Conservation (phyloP, 495 filamentous ascomycete species). For the Talaromyces thailandensis region DNA sequence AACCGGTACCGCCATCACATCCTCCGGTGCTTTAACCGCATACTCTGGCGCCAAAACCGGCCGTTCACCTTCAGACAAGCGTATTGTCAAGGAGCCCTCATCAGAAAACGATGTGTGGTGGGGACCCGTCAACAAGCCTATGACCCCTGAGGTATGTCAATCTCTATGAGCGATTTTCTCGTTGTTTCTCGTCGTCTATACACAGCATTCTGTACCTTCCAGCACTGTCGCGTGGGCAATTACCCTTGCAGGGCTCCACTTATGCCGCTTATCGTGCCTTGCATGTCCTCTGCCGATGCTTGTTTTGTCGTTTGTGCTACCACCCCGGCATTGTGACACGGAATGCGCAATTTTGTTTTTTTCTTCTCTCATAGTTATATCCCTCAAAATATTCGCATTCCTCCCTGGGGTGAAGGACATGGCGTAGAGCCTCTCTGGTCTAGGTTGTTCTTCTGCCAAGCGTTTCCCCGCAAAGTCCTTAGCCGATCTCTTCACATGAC, state of each 20-base stretch:
- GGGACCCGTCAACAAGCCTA: slow-evolving; percentile 98
- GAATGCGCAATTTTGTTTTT: slow-evolving; percentile 6
- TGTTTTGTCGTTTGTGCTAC: slow-evolving; percentile 2
- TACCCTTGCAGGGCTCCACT: slow-evolving; percentile 23
- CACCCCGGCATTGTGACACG: neutral
- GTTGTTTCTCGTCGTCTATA: slow-evolving; percentile 7
- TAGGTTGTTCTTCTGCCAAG: slow-evolving; percentile 8
- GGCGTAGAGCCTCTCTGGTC: slow-evolving; percentile 7
- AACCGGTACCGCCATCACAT: slow-evolving; percentile 93
- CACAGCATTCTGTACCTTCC: neutral
- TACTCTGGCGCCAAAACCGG: slow-evolving; percentile 98
- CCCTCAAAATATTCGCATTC: neutral
- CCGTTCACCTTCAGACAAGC: slow-evolving; percentile 93
- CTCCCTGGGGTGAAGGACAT: slow-evolving; percentile 4
- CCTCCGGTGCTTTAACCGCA: slow-evolving; percentile 85
- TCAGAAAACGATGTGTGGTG: slow-evolving; percentile 95
- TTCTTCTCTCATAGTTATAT: neutral
- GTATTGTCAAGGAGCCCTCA: slow-evolving; percentile 82
- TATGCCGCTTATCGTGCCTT: slow-evolving; percentile 10
- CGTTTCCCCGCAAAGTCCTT: slow-evolving; percentile 9
- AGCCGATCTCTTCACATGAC: slow-evolving; percentile 13
- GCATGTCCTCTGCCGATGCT: slow-evolving; percentile 11
- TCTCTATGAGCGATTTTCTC: slow-evolving; percentile 8
- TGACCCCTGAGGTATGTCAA: slow-evolving; percentile 87
- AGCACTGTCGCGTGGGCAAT: slow-evolving; percentile 6